Percentiles rank a stretch among this genome's conserved stretches.
Conservation (phyloP, 2,329 filamentous ascomycete species). For the Davidsoniella virescens region DNA sequence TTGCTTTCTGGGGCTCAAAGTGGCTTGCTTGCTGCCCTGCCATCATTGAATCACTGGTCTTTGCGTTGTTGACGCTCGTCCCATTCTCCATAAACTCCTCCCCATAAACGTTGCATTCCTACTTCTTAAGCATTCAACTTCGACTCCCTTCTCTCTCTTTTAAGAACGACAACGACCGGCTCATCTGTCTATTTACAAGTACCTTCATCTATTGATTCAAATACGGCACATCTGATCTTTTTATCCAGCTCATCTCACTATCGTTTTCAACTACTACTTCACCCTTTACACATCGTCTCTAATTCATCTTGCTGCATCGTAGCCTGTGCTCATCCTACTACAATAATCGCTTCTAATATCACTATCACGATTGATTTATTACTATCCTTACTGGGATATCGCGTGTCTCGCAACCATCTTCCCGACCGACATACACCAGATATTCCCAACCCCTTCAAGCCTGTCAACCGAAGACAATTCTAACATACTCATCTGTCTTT, state of each 20-base stretch:
- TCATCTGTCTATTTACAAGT: background rate
- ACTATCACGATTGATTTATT: too few relatives aligned
- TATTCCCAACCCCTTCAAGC: conserved; percentile 7
- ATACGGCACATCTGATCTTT: too few relatives aligned
- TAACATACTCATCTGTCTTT: background rate
- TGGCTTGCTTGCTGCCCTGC: conserved; percentile 12
- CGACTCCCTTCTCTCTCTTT: background rate
- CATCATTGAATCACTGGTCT: background rate
- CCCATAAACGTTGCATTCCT: conserved; percentile 9
- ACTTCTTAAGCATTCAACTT: background rate
- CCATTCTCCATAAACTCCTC: conserved; percentile 3
- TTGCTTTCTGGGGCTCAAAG: conserved; percentile 2
- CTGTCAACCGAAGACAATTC: background rate
- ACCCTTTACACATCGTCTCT: too few relatives aligned
- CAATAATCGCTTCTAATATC: too few relatives aligned
- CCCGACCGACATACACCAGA: background rate
- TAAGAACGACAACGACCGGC: background rate
- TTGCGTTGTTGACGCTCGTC: conserved; percentile 5
- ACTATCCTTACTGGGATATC: too few relatives aligned
- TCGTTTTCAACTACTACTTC: too few relatives aligned
- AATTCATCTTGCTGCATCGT: too few relatives aligned
- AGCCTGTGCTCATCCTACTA: too few relatives aligned
- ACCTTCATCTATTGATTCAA: too few relatives aligned
- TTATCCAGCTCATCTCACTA: too few relatives aligned
- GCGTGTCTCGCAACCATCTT: too few relatives aligned